Evolutionary conservation across 371 early-diverging fungal genomes (phyloP).

Genomic region (Apophysomyces variabilis): DNA sequence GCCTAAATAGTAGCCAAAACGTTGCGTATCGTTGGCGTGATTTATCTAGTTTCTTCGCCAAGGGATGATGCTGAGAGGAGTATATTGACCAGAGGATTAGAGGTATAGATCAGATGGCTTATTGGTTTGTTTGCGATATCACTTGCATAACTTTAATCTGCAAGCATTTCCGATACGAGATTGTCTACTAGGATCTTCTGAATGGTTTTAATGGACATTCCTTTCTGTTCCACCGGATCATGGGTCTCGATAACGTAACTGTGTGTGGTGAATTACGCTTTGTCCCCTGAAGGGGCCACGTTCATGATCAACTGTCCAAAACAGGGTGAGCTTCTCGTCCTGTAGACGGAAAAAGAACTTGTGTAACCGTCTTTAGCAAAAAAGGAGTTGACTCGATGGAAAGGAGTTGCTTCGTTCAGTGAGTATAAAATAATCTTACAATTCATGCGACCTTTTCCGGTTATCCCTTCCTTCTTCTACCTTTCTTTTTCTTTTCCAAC

Average conservation of each 20-base stretch:
- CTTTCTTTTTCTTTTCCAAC: not conserved
- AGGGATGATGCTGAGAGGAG: too few relatives aligned
- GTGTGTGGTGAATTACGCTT: not conserved
- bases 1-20: too few relatives aligned
- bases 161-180: too few relatives aligned
- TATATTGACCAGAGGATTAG: too few relatives aligned
- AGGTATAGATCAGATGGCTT: too few relatives aligned
- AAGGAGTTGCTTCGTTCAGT: slow-evolving; percentile 3
- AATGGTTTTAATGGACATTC: too few relatives aligned
- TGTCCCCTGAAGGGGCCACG: not conserved
- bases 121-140: too few relatives aligned
- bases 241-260: not conserved
- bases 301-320: not conserved
- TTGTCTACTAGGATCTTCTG: too few relatives aligned
- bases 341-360: not conserved
- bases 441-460: not conserved
- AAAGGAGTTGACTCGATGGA: slow-evolving; percentile 2
- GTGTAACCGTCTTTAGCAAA: slow-evolving; percentile 4
- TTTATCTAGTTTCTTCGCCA: too few relatives aligned
- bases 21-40: too few relatives aligned
- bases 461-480: not conserved
- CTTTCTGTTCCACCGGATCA: not conserved
- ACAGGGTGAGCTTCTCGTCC: not conserved
- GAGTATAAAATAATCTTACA: not conserved
- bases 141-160: too few relatives aligned